Conservation (phyloP, 1,139 yeast genomes). For the Yamadazyma sp. region DNA sequence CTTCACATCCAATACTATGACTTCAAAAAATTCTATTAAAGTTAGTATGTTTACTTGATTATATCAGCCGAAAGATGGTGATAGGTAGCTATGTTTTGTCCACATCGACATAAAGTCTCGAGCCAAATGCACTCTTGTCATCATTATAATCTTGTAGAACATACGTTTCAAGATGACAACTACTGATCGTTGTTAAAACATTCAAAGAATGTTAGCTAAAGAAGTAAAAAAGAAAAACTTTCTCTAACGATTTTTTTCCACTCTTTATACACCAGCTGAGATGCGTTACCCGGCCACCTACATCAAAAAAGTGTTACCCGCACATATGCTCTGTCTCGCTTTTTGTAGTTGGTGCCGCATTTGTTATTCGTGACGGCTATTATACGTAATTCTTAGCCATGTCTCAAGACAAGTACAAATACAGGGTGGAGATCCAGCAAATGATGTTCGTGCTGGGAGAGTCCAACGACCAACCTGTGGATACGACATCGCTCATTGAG, state of each 20-base stretch:
- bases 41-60: constrained; percentile 6
- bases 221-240: constrained; percentile 7
- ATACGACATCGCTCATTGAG: constrained; percentile 87
- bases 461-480: constrained; percentile 89
- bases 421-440: constrained; percentile 85
- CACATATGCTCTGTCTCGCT: too few relatives aligned
- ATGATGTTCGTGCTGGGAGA: constrained; percentile 99
- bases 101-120: constrained; percentile 90
- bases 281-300: constrained; percentile 3
- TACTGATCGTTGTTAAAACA: too few relatives aligned
- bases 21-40: neutral
- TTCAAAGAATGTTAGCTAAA: neutral
- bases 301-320: neutral
- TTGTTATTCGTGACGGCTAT: too few relatives aligned
- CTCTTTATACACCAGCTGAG: constrained; percentile 9
- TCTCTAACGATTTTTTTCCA: constrained; percentile 5
- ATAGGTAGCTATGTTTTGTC: constrained; percentile 89
- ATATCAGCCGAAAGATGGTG: constrained; percentile 22
- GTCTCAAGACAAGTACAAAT: constrained; percentile 57
- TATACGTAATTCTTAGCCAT: too few relatives aligned
- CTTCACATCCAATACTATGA: too few relatives aligned
- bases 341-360: too few relatives aligned
- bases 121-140: constrained; percentile 96
- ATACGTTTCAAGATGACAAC: constrained; percentile 8
- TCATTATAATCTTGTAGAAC: constrained; percentile 40